Percentiles rank a stretch among this genome's conserved stretches.
Conservation (phyloP, 805 yeast species). For the Myxozyma vanderwaltii region DNA sequence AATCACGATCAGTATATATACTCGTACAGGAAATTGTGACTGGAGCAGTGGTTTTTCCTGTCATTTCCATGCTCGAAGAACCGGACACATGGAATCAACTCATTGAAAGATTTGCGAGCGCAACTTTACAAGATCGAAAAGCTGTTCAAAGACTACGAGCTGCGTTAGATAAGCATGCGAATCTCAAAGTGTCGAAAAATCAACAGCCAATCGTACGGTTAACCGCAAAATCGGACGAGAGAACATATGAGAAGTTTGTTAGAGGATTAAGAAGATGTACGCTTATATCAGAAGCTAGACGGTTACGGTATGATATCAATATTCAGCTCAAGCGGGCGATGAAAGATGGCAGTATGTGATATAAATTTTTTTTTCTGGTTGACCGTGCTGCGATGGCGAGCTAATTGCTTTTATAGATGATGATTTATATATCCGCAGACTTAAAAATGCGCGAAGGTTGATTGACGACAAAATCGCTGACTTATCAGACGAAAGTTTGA, state of each 20-base stretch:
- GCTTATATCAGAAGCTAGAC: constrained; percentile 51
- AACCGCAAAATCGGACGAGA: constrained; percentile 47
- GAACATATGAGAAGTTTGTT: constrained; percentile 48
- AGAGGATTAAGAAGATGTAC: constrained; percentile 42
- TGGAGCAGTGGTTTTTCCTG: constrained; percentile 57
- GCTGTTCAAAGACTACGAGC: constrained; percentile 73
- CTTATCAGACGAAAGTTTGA: constrained; percentile 33
- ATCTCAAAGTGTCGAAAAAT: constrained; percentile 15
- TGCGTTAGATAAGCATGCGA: constrained; percentile 63
- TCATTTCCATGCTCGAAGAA: constrained; percentile 57
- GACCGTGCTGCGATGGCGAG: too few relatives aligned
- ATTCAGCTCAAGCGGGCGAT: constrained; percentile 51
- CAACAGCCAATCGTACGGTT: constrained; percentile 39
- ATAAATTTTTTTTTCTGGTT: background rate
- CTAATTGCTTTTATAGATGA: constrained; percentile 39
- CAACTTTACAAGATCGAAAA: constrained; percentile 67
- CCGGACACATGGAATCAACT: constrained; percentile 76
- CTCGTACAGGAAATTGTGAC: constrained; percentile 67
- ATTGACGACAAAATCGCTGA: constrained; percentile 41
- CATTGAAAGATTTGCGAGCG: constrained; percentile 61
- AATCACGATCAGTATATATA: constrained; percentile 52
- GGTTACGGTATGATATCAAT: constrained; percentile 51
- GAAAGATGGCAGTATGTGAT: constrained; percentile 38
- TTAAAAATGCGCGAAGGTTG: constrained; percentile 40
- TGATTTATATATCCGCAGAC: constrained; percentile 36